Conservation (phyloP, 257 asterid species). For the Solanum sparsipilum region DNA sequence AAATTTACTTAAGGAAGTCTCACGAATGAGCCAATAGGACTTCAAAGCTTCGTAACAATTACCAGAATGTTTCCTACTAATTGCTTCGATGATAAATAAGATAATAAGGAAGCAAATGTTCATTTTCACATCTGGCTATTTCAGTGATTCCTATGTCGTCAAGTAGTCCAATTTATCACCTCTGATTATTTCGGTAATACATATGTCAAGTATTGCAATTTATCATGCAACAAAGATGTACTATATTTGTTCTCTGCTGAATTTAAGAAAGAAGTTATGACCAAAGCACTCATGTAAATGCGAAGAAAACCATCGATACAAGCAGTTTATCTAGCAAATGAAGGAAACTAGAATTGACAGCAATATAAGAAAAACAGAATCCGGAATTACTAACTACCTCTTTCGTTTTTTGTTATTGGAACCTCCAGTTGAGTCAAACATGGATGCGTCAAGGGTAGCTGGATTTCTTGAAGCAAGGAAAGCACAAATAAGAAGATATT, state of each 20-base stretch:
- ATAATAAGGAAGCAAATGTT: neutral
- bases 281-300: neutral
- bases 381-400: conserved; percentile 56
- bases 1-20: neutral
- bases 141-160: neutral
- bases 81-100: neutral
- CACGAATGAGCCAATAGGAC: neutral
- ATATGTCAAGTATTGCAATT: neutral
- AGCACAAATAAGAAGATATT: conserved; percentile 83
- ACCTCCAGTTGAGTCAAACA: conserved; percentile 96
- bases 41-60: neutral
- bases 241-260: neutral
- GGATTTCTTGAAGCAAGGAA: conserved; percentile 97
- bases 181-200: neutral
- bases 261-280: neutral
- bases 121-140: neutral
- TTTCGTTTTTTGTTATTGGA: conserved; percentile 52
- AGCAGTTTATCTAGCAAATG: neutral
- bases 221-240: neutral
- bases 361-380: neutral
- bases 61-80: neutral
- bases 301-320: neutral
- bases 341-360: neutral
- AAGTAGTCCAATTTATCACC: neutral
- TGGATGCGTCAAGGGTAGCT: conserved; percentile 92